Conservation (phyloP, 257 asterid genomes). For the Eucommia ulmoides region DNA sequence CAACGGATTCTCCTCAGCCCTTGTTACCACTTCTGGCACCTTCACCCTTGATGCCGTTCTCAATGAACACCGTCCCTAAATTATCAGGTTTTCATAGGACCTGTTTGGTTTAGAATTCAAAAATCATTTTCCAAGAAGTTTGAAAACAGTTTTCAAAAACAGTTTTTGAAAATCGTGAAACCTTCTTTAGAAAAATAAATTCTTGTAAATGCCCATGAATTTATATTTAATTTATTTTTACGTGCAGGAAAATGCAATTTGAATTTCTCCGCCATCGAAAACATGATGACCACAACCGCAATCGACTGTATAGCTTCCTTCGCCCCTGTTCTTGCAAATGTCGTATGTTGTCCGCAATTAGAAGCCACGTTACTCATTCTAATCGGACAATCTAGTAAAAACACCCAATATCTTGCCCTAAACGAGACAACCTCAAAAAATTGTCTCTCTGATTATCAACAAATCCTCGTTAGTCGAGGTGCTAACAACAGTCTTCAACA, state of each 20-base stretch:
- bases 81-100: slow-evolving; percentile 94
- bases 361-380: slow-evolving; percentile 81
- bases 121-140: too few relatives aligned
- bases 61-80: slow-evolving; percentile 72
- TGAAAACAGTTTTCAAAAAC: too few relatives aligned
- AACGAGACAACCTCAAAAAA: slow-evolving; percentile 52
- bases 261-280: slow-evolving; percentile 53
- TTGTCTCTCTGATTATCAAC: slow-evolving; percentile 82
- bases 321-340: slow-evolving; percentile 85
- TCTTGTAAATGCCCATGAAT: too few relatives aligned
- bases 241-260: slow-evolving; percentile 54
- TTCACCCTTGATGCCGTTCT: slow-evolving; percentile 86
- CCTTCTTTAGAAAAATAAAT: too few relatives aligned
- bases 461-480: slow-evolving; percentile 75
- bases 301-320: slow-evolving; percentile 83
- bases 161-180: too few relatives aligned
- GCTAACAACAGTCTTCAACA: slow-evolving; percentile 59
- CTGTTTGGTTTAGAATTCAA: too few relatives aligned
- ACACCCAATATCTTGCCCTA: slow-evolving; percentile 51
- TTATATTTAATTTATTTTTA: too few relatives aligned
- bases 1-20: slow-evolving; percentile 61
- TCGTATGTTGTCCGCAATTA: slow-evolving; percentile 92
- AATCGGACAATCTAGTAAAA: slow-evolving; percentile 69
- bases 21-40: slow-evolving; percentile 91
- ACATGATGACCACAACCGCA: slow-evolving; percentile 63